Conservation (phyloP, 139 green algal species). For the Closterium sp. region DNA sequence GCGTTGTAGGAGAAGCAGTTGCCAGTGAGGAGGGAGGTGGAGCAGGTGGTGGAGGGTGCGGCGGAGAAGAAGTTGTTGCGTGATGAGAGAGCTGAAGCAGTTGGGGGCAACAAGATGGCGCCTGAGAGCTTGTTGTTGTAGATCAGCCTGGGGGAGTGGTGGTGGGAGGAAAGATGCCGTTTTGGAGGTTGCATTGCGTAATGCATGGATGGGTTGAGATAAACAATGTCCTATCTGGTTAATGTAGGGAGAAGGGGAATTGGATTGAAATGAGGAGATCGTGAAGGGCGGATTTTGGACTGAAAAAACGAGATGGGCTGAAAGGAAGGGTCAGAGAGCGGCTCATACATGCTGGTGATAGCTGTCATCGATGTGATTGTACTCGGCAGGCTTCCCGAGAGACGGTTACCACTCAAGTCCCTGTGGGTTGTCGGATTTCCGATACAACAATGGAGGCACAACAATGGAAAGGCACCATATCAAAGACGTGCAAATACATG, state of each 20-base stretch:
- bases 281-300: too few relatives aligned
- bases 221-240: too few relatives aligned
- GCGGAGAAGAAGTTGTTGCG: not conserved
- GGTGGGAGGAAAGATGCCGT: not conserved
- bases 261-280: too few relatives aligned
- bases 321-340: too few relatives aligned
- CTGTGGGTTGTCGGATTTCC: not conserved
- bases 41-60: not conserved
- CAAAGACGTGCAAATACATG: too few relatives aligned
- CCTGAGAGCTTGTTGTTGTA: not conserved
- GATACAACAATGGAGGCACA: not conserved
- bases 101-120: not conserved
- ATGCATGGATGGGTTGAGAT: too few relatives aligned
- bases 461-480: too few relatives aligned
- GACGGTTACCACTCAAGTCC: not conserved
- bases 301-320: too few relatives aligned
- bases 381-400: not conserved
- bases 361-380: not conserved
- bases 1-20: not conserved
- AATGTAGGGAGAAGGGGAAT: too few relatives aligned
- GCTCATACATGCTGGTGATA: not conserved
- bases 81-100: not conserved
- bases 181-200: too few relatives aligned
- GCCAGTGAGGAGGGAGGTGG: not conserved
- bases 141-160: not conserved